Evolutionary conservation across 805 yeast species (phyloP), one percentile per base, ranked within the genome.

Genomic region (Kodamaea restingae): DNA sequence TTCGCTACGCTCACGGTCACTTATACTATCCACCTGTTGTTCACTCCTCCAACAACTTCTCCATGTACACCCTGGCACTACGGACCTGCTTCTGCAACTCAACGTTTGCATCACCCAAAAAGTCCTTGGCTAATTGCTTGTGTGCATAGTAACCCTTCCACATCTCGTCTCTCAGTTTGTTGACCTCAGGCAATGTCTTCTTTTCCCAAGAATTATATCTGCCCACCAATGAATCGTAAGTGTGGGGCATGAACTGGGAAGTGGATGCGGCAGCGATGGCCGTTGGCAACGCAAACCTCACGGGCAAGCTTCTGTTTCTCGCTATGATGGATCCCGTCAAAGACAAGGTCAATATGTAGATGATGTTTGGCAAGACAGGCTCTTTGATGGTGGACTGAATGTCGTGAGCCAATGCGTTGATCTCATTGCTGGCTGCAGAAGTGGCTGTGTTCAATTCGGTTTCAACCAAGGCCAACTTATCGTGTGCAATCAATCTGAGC

Each of bases 241-340:
- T 66, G 17, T 61, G 43, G 15, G 87, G 87, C 72, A 79, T 70
- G 55, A 68, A 65, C 53, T 73, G 71, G 4, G 70, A 63, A 12
- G 64, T 63, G 15, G 63, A 47, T n/a, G 52, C 60, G 10, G 44
- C 46, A 7, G 32, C 32, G 46, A 78, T 68, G 0, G 66, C 36
- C 11, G 73, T 36, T 1, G 86, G 85, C 3, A 76, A 59, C 3
- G 71, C 24, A 44, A 78, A 38, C 14, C 41, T n/a, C 15, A 38
- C 27, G 3, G 41, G 41, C 7, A 78, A 54, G 1, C 71, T 50
- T 47, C 75, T 66, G 45, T 65, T 71, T 41, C 69, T 66, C 11
- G 67, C 75, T 24, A 76, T 44, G 40, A 81, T 73, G 2, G 84
- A 76, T 9, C 84, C 83, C 2, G 77, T 51, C 44, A 81, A 70